These are phyloP conservation scores for Tulasnella sp. DNA, from an alignment of 768 basidiomycete species.

Conservation along the genomic window DNA sequence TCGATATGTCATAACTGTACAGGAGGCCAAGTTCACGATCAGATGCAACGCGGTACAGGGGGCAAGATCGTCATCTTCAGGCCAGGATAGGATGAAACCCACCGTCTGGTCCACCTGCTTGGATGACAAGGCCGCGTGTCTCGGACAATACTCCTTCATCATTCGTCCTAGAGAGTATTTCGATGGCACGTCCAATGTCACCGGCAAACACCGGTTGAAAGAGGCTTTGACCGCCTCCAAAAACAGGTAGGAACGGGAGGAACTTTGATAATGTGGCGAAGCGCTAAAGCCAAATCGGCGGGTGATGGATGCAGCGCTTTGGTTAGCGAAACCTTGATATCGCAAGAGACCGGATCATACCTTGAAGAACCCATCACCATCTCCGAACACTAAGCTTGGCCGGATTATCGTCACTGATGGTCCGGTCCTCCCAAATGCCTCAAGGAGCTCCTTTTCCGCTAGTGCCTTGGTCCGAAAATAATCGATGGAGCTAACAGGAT, in stretches of 20 bases:
- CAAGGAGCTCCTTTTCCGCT: slow-evolving; percentile 48
- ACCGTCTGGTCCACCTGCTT: slow-evolving; percentile 48
- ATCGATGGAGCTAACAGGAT: slow-evolving; percentile 46
- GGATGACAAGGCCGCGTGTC: slow-evolving; percentile 39
- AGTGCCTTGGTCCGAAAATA: slow-evolving; percentile 57
- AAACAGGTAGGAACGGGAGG: slow-evolving; percentile 68
- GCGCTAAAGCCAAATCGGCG: slow-evolving; percentile 27
- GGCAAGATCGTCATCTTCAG: not conserved
- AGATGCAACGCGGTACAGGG: not conserved
- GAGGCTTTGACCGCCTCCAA: slow-evolving; percentile 51
- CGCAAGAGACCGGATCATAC: slow-evolving; percentile 34
- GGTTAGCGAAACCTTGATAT: not conserved
- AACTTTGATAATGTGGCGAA: slow-evolving; percentile 39
- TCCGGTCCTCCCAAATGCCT: slow-evolving; percentile 50
- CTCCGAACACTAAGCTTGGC: slow-evolving; percentile 69
- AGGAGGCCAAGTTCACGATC: not conserved
- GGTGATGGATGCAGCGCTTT: not conserved
- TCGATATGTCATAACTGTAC: slow-evolving; percentile 58
- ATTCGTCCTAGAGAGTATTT: slow-evolving; percentile 47
- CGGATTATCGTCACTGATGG: slow-evolving; percentile 56
- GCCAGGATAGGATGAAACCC: slow-evolving; percentile 23
- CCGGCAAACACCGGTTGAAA: slow-evolving; percentile 62
- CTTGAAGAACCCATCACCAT: slow-evolving; percentile 67
- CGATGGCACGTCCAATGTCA: slow-evolving; percentile 56
- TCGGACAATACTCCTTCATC: slow-evolving; percentile 27